Evolutionary conservation across 2,329 filamentous ascomycete genomes (phyloP).

Genomic region (Microcera coccophila): DNA sequence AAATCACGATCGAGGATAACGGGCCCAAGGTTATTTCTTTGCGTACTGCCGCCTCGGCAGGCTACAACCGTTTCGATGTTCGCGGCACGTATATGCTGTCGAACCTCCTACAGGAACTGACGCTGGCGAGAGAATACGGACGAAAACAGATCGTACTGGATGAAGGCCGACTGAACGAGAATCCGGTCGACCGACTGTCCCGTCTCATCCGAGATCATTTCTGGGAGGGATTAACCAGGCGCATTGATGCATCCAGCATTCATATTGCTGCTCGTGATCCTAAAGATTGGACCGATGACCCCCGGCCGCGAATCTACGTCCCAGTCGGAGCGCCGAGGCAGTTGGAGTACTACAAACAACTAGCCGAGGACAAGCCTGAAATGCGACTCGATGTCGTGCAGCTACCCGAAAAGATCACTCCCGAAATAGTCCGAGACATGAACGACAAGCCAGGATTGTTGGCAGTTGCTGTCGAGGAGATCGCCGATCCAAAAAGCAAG

Average conservation of each 20-base stretch:
- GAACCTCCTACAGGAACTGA: slow-evolving; percentile 92
- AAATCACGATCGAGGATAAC: slow-evolving; percentile 95
- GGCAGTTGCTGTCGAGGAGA: slow-evolving; percentile 82
- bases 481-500: slow-evolving; percentile 51
- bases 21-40: slow-evolving; percentile 88
- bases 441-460: slow-evolving; percentile 85
- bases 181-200: slow-evolving; percentile 82
- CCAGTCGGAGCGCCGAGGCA: slow-evolving; percentile 82
- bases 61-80: slow-evolving; percentile 83
- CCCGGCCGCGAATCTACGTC: slow-evolving; percentile 86
- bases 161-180: slow-evolving; percentile 87
- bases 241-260: slow-evolving; percentile 85
- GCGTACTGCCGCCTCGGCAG: slow-evolving; percentile 80
- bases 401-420: slow-evolving; percentile 72
- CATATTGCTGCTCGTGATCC: slow-evolving; percentile 83
- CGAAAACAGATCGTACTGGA: slow-evolving; percentile 88
- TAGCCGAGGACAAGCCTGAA: slow-evolving; percentile 75
- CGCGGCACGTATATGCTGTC: slow-evolving; percentile 97
- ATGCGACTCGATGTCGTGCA: slow-evolving; percentile 82
- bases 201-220: slow-evolving; percentile 86
- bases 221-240: slow-evolving; percentile 85
- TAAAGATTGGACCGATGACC: slow-evolving; percentile 92
- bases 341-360: slow-evolving; percentile 78
- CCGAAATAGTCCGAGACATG: slow-evolving; percentile 75
- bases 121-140: slow-evolving; percentile 84